Percentiles rank a stretch among this genome's conserved stretches.
Conservation (phyloP, 2,329 filamentous ascomycete genomes). For the Penicillium fuscoglaucum region DNA sequence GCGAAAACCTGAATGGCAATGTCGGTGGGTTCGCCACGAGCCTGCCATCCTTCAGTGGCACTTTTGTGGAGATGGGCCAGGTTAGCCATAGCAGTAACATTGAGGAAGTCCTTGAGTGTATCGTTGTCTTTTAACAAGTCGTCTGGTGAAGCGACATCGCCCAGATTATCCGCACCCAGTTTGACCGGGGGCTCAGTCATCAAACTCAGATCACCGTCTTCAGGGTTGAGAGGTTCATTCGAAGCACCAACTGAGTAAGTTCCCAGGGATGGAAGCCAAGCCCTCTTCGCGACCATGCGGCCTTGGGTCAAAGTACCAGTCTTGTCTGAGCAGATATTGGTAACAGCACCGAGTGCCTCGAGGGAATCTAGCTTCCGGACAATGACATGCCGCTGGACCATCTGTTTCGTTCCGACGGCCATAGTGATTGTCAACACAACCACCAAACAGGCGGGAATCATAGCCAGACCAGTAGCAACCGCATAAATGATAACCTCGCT, state of each 20-base stretch:
- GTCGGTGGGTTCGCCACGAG: conserved; percentile 68
- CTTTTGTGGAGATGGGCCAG: conserved; percentile 61
- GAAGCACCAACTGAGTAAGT: conserved; percentile 60
- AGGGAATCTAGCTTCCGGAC: conserved; percentile 58
- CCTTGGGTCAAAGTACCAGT: conserved; percentile 64
- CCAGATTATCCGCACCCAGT: conserved; percentile 27
- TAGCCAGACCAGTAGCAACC: conserved; percentile 59
- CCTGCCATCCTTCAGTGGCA: conserved; percentile 58
- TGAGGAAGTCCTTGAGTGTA: conserved; percentile 57
- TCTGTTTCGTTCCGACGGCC: conserved; percentile 60
- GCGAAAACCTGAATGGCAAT: conserved; percentile 75
- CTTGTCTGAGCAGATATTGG: conserved; percentile 59
- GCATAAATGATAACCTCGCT: conserved; percentile 66
- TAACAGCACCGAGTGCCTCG: conserved; percentile 64
- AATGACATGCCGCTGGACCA: conserved; percentile 59
- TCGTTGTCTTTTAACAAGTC: conserved; percentile 49
- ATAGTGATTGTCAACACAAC: conserved; percentile 69
- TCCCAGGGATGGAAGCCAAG: conserved; percentile 59
- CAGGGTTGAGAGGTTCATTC: conserved; percentile 59
- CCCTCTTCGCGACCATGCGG: conserved; percentile 63
- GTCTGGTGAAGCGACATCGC: conserved; percentile 22
- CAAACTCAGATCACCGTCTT: conserved; percentile 50
- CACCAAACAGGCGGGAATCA: conserved; percentile 64
- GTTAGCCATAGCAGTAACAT: conserved; percentile 66
- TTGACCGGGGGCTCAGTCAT: conserved; percentile 34